Conservation (phyloP, 805 yeast species). For the Candida silvicultrix region DNA sequence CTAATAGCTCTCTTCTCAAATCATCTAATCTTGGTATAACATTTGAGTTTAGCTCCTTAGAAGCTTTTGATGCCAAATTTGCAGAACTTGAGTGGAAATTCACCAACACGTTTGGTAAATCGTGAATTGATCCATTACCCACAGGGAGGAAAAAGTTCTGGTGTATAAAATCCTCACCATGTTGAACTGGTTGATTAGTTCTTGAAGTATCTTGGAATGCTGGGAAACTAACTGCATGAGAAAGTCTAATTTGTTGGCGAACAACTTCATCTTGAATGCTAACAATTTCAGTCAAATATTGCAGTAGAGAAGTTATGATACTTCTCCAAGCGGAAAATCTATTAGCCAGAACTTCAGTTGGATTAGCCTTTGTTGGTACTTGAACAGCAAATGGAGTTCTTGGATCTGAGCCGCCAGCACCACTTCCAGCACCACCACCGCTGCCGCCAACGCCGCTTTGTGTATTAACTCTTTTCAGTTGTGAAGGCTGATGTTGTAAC, state of each 20-base stretch:
- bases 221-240: slow-evolving; percentile 61
- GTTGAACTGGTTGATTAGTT: slow-evolving; percentile 6
- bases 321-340: slow-evolving; percentile 85
- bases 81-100: slow-evolving; percentile 60
- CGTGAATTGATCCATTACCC: slow-evolving; percentile 79
- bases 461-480: slow-evolving; percentile 5
- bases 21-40: slow-evolving; percentile 64
- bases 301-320: slow-evolving; percentile 66
- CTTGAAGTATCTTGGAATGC: slow-evolving; percentile 12
- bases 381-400: slow-evolving; percentile 41
- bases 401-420: slow-evolving; percentile 26
- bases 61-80: slow-evolving; percentile 46
- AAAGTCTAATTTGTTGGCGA: slow-evolving; percentile 73
- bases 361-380: slow-evolving; percentile 60
- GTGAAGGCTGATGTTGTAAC: slow-evolving; percentile 6
- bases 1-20: slow-evolving; percentile 65
- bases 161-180: slow-evolving; percentile 9
- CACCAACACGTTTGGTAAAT: slow-evolving; percentile 66
- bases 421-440: slow-evolving; percentile 3
- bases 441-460: slow-evolving; percentile 1
- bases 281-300: slow-evolving; percentile 72
- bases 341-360: slow-evolving; percentile 81
- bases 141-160: slow-evolving; percentile 58
- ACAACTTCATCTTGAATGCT: slow-evolving; percentile 84
- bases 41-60: slow-evolving; percentile 54